Evolutionary conservation across 257 asterid genomes (phyloP).

Genomic region (Solanum arcanum): DNA sequence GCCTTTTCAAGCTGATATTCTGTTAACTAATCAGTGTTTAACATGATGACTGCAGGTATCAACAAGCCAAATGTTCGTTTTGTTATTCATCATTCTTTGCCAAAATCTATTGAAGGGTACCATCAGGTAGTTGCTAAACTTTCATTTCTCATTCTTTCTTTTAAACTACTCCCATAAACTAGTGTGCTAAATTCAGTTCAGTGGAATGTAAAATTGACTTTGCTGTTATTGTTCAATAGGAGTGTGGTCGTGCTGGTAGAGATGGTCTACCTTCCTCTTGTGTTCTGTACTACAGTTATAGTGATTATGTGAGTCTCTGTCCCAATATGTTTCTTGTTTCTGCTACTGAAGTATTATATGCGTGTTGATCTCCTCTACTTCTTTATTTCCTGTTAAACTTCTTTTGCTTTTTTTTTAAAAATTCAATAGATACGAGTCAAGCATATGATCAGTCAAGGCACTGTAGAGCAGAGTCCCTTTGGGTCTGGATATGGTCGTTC

Average conservation of each 20-base stretch:
- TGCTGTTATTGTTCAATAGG: slow-evolving; percentile 33
- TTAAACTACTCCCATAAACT: background rate
- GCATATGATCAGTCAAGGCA: slow-evolving; percentile 92
- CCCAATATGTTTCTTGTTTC: slow-evolving; percentile 1
- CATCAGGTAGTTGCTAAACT: slow-evolving; percentile 54
- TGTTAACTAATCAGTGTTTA: background rate
- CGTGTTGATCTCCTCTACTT: background rate
- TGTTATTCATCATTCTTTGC: slow-evolving; percentile 98
- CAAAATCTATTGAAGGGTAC: slow-evolving; percentile 97
- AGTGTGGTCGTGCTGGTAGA: slow-evolving; percentile 99
- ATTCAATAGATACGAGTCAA: slow-evolving; percentile 74
- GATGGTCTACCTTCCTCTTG: slow-evolving; percentile 94
- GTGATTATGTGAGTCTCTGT: slow-evolving; percentile 67
- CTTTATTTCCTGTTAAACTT: background rate
- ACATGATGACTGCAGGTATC: slow-evolving; percentile 52
- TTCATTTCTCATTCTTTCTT: slow-evolving; percentile 5
- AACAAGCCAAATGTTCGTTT: slow-evolving; percentile 99
- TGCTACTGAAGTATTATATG: background rate
- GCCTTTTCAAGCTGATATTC: background rate
- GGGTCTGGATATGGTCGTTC: slow-evolving; percentile 51
- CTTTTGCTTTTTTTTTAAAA: background rate
- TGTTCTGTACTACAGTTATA: slow-evolving; percentile 79
- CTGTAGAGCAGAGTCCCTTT: slow-evolving; percentile 46
- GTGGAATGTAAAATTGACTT: background rate
- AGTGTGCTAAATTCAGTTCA: background rate